phyloP scores from a whole-genome alignment of 441 rosid species.

The Corymbia calophylla region DNA sequence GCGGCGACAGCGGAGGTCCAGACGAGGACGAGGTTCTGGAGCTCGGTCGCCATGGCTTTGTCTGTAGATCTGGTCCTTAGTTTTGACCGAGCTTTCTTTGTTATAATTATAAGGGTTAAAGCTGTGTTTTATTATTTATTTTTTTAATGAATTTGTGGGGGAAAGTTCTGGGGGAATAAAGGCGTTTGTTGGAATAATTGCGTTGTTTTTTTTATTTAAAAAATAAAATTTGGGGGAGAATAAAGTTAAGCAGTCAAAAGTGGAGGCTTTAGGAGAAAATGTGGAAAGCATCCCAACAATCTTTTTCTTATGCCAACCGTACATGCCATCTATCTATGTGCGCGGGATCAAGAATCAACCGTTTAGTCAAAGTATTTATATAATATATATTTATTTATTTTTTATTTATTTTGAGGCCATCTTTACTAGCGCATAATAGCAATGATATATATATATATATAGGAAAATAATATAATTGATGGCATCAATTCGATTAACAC shows the following conservation, averaged over 20 bases:
- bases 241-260: background rate
- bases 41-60: background rate
- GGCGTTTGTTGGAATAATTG: background rate
- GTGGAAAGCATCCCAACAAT: background rate
- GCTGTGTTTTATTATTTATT: background rate
- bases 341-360: background rate
- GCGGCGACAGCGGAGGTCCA: background rate
- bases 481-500: no score
- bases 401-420: no score
- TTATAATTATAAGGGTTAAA: accelerated
- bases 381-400: no score
- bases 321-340: background rate
- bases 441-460: no score
- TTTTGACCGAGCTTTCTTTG: background rate
- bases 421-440: no score
- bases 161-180: background rate
- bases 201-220: background rate
- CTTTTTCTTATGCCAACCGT: background rate
- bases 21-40: background rate
- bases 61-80: background rate
- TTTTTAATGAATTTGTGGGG: background rate
- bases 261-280: background rate
- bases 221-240: background rate
- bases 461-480: no score
- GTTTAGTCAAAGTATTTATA: no score